Evolutionary conservation across 2,329 filamentous ascomycete species (phyloP).

Genomic region (Penicillium sclerotigenum): DNA sequence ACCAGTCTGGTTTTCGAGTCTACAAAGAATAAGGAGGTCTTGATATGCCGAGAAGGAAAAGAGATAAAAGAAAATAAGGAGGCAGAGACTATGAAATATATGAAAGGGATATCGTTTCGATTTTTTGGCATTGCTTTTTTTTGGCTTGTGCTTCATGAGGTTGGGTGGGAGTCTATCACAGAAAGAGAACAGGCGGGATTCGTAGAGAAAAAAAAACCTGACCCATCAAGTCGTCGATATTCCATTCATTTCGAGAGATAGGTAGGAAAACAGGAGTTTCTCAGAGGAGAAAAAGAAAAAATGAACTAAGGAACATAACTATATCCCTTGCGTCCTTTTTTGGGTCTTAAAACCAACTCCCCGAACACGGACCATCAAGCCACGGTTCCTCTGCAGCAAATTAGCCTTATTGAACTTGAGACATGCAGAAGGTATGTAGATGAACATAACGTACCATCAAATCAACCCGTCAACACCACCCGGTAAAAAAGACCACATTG

Average conservation of each 20-base stretch:
- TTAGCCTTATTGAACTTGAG: not conserved
- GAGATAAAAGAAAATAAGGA: not conserved
- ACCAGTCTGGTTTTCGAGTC: slow-evolving; percentile 25
- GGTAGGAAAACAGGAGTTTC: slow-evolving; percentile 27
- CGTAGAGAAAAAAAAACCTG: slow-evolving; percentile 17
- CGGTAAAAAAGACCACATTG: slow-evolving; percentile 21
- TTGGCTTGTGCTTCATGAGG: slow-evolving; percentile 14
- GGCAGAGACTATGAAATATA: not conserved
- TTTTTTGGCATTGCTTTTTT: slow-evolving; percentile 16
- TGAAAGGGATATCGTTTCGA: slow-evolving; percentile 10
- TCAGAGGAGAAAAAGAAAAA: slow-evolving; percentile 20
- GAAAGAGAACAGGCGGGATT: slow-evolving; percentile 16
- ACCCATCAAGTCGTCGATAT: slow-evolving; percentile 27
- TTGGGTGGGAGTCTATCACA: slow-evolving; percentile 17
- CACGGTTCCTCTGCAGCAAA: slow-evolving; percentile 21
- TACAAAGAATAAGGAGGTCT: slow-evolving; percentile 43
- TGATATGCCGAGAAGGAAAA: slow-evolving; percentile 40
- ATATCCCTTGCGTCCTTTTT: slow-evolving; percentile 19
- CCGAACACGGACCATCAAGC: slow-evolving; percentile 26
- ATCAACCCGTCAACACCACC: slow-evolving; percentile 32
- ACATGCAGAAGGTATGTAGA: not conserved
- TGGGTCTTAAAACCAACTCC: slow-evolving; percentile 23
- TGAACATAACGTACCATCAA: slow-evolving; percentile 25
- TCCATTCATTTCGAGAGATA: slow-evolving; percentile 31
- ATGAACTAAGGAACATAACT: slow-evolving; percentile 16